phyloP scores from a whole-genome alignment of 768 basidiomycete genomes.

The Trametes coccinea region DNA sequence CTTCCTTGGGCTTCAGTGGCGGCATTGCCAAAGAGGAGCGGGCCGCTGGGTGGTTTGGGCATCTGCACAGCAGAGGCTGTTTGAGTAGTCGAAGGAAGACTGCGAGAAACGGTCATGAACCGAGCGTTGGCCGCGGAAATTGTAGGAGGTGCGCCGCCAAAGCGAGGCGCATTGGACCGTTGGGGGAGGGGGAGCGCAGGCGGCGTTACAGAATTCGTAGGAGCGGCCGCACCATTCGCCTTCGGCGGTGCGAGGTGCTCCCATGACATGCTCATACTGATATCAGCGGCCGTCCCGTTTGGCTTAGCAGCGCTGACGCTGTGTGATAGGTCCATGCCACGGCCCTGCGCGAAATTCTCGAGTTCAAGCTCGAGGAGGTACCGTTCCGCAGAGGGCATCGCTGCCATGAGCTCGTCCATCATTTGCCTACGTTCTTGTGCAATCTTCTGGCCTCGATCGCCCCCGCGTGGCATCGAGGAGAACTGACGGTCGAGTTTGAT shows the following conservation, averaged over 20 bases:
- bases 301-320: constrained; percentile 6
- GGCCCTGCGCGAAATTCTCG: constrained; percentile 34
- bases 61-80: constrained; percentile 9
- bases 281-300: constrained; percentile 31
- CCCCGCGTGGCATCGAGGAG: constrained; percentile 34
- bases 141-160: constrained; percentile 34
- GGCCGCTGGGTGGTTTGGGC: constrained; percentile 9
- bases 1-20: background rate
- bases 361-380: constrained; percentile 62
- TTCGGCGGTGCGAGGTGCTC: constrained; percentile 43
- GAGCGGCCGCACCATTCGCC: constrained; percentile 18
- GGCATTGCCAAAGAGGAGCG: constrained; percentile 18
- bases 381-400: constrained; percentile 65
- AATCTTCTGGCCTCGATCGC: constrained; percentile 35
- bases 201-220: constrained; percentile 18
- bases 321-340: constrained; percentile 17
- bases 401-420: constrained; percentile 67
- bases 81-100: background rate
- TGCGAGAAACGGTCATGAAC: constrained; percentile 14
- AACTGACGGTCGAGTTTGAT: constrained; percentile 74
- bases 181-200: constrained; percentile 30
- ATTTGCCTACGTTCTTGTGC: constrained; percentile 61
- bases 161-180: constrained; percentile 38
- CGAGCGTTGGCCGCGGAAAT: constrained; percentile 11
- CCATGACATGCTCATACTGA: constrained; percentile 66